These are phyloP conservation scores for Cadophora luteo-olivacea DNA, from an alignment of 2,329 filamentous ascomycete species.

Conservation along the genomic window DNA sequence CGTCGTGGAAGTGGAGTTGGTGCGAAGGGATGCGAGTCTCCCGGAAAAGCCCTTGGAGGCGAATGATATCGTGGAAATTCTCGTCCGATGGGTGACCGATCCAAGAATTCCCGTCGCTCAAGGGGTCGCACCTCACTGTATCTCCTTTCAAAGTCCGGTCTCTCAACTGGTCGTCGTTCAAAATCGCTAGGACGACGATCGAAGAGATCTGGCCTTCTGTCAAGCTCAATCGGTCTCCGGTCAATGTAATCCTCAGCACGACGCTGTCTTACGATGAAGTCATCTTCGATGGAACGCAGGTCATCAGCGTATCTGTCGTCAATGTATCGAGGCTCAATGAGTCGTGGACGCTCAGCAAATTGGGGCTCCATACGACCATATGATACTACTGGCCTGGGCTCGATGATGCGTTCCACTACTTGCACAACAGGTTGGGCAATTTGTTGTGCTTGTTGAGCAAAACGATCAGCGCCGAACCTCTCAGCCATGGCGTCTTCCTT, in stretches of 20 bases:
- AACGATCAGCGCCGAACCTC: slow-evolving; percentile 29
- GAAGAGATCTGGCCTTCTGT: slow-evolving; percentile 19
- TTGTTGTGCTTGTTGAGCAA: slow-evolving; percentile 22
- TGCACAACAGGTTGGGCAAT: slow-evolving; percentile 22
- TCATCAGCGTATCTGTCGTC: slow-evolving; percentile 33
- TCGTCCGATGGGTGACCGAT: slow-evolving; percentile 10
- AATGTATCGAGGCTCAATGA: slow-evolving; percentile 23
- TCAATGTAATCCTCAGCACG: slow-evolving; percentile 35
- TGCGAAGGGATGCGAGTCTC: slow-evolving; percentile 28
- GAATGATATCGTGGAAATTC: slow-evolving; percentile 11
- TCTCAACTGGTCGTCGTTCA: slow-evolving; percentile 8
- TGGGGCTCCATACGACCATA: slow-evolving; percentile 23
- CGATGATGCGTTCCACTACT: slow-evolving; percentile 24
- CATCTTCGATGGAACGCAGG: slow-evolving; percentile 23
- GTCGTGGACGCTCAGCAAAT: slow-evolving; percentile 27
- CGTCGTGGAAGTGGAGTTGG: slow-evolving; percentile 28
- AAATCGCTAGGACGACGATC: slow-evolving; percentile 10
- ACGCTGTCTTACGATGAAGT: slow-evolving; percentile 14
- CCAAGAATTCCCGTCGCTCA: slow-evolving; percentile 9
- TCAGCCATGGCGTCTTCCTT: slow-evolving; percentile 39
- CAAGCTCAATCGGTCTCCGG: slow-evolving; percentile 14
- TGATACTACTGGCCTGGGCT: slow-evolving; percentile 26
- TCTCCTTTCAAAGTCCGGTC: slow-evolving; percentile 23
- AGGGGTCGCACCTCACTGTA: slow-evolving; percentile 15
- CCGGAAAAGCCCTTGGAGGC: slow-evolving; percentile 4